Conservation (phyloP, 192 early-diverging fungal species). For the Spinellus fusiger region DNA sequence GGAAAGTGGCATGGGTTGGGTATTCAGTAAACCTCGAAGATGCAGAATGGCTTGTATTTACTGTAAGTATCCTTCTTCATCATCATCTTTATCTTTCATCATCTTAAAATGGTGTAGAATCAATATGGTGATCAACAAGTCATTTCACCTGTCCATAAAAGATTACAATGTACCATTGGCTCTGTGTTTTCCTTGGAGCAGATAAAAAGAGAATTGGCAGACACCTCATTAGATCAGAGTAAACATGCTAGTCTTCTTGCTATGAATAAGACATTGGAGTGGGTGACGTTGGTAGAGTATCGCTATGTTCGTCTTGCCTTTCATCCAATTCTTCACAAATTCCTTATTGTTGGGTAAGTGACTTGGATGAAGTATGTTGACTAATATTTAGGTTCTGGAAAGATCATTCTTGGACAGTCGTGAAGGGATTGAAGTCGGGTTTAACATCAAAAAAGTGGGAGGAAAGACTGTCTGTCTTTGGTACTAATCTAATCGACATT, state of each 20-base stretch:
- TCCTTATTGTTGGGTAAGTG: slow-evolving; percentile 35
- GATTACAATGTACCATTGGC: slow-evolving; percentile 60
- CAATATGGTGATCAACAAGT: slow-evolving; percentile 59
- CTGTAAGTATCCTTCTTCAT: too few species aligned
- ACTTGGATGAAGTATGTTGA: not conserved
- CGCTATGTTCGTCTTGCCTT: slow-evolving; percentile 51
- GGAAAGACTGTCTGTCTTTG: slow-evolving; percentile 64
- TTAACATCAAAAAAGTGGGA: slow-evolving; percentile 44
- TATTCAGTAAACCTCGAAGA: slow-evolving; percentile 53
- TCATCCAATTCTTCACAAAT: slow-evolving; percentile 40
- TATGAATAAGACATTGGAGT: slow-evolving; percentile 29
- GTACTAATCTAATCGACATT: slow-evolving; percentile 68
- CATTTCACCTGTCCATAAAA: slow-evolving; percentile 46
- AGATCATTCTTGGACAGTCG: slow-evolving; percentile 41
- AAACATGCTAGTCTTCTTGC: slow-evolving; percentile 1
- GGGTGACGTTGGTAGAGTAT: slow-evolving; percentile 46
- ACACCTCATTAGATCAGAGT: not conserved
- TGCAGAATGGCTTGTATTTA: slow-evolving; percentile 68
- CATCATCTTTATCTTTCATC: too few species aligned
- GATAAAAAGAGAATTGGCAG: slow-evolving; percentile 30
- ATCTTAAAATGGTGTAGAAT: slow-evolving; percentile 40
- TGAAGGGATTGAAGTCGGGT: slow-evolving; percentile 41
- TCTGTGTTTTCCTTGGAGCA: slow-evolving; percentile 59
- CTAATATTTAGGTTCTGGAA: slow-evolving; percentile 38
- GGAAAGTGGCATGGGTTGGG: slow-evolving; percentile 71